Evolutionary conservation across 2,329 filamentous ascomycete genomes (phyloP), one percentile per base, ranked within the genome.

Genomic region (Phyllosticta citrichinensis): DNA sequence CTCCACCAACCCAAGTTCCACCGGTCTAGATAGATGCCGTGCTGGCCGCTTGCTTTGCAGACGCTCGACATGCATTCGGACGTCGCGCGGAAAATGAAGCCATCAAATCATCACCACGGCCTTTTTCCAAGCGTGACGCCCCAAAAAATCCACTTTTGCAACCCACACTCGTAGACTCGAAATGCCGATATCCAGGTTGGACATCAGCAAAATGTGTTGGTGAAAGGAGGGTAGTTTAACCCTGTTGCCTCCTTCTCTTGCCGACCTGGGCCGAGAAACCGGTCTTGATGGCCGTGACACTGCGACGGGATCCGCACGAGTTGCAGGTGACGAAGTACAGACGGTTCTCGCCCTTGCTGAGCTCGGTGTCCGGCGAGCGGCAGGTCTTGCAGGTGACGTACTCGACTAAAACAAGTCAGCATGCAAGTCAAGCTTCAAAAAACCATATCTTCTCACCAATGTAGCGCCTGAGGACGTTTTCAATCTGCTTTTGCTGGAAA

Each of bases 181-280:
- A 30, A 47, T 47, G 40, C 17, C 40, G 40, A 47, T n/a, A 17
- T n/a, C 40, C 40, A 47, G n/a, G 40, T n/a, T 47, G 40, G 40
- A 17, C 14, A 47, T 47, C 14, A 5, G 40, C 40, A 47, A 8
- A n/a, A 47, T 47, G 14, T n/a, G 14, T n/a, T 47, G 40, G 40
- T 19, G 40, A 47, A 40, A 14, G n/a, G 40, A 47, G 40, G 14
- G 6, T 5, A n/a, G 14, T 6, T 47, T 91, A 95, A 77, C 83
- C 88, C 77, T 90, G 85, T 81, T 91, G 88, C 85, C 95, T 95
- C 83, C 87, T 94, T 84, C 94, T 88, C 88, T 97, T 97, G 76
- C 94, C 94, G 77, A 99, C 89, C 80, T 97, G 94, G 77, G 94
- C 94, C 72, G 92, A 95, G 91, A 99, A 99, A 91, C 94, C 94